A percentile compares a stretch with the other conserved stretches of the same genome.
phyloP scores from a whole-genome alignment of 164 flowering plant genomes.

The Malania oleifera region DNA sequence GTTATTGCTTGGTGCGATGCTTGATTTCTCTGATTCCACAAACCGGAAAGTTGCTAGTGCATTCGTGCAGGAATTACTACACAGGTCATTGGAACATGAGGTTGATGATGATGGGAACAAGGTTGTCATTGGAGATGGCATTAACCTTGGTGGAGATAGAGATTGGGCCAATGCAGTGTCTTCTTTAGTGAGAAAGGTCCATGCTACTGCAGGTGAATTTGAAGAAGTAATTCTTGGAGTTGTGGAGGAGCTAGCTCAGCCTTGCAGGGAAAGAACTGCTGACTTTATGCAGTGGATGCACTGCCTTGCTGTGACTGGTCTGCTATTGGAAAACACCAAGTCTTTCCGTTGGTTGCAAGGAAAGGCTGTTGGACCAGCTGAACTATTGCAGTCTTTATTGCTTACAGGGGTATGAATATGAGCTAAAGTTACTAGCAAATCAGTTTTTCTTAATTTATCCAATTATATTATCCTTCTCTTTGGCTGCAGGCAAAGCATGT shows the following conservation, averaged over 20 bases:
- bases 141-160: conserved; percentile 89
- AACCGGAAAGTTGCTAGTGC: conserved; percentile 68
- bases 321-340: conserved; percentile 65
- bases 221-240: conserved; percentile 65
- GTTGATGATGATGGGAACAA: conserved; percentile 67
- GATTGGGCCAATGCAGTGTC: conserved; percentile 89
- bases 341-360: conserved; percentile 50
- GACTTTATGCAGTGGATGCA: conserved; percentile 96
- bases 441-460: not conserved
- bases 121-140: conserved; percentile 84
- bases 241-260: conserved; percentile 77
- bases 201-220: conserved; percentile 79
- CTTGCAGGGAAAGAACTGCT: conserved; percentile 93
- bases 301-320: conserved; percentile 72
- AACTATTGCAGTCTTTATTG: conserved; percentile 66
- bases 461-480: not conserved
- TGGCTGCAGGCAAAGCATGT: conserved; percentile 82
- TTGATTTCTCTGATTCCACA: conserved; percentile 86
- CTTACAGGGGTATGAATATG: conserved; percentile 72
- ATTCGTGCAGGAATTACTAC: conserved; percentile 66
- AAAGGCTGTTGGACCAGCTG: conserved; percentile 49
- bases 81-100: conserved; percentile 73
- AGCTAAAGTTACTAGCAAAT: not conserved
- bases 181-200: conserved; percentile 64
- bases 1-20: conserved; percentile 78